Conservation (phyloP, 2,329 filamentous ascomycete species). For the Penicillium vulpinum region DNA sequence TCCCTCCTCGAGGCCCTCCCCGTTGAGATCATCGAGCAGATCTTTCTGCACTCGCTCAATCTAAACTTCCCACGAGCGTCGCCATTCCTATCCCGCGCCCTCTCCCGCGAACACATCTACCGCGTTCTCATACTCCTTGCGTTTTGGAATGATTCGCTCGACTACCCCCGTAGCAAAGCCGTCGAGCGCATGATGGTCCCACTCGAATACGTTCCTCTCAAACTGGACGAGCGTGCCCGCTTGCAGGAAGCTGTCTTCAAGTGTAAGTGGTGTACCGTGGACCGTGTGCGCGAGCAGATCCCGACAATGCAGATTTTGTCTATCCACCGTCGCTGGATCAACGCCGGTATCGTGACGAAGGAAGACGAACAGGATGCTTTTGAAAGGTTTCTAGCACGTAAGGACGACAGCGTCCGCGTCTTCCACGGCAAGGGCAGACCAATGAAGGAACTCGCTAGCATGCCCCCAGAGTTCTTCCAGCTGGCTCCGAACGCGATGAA, state of each 20-base stretch:
- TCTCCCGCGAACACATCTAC: slow-evolving; percentile 46
- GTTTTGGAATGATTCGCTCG: slow-evolving; percentile 37
- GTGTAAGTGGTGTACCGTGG: slow-evolving; percentile 43
- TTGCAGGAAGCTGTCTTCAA: slow-evolving; percentile 40
- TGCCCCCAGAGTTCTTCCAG: neutral
- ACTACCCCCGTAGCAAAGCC: slow-evolving; percentile 6
- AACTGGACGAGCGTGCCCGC: slow-evolving; percentile 25
- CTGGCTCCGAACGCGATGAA: neutral
- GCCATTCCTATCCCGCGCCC: slow-evolving; percentile 36
- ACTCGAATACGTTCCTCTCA: slow-evolving; percentile 35
- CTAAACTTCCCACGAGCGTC: slow-evolving; percentile 48
- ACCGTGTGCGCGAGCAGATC: slow-evolving; percentile 35
- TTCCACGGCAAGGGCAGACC: slow-evolving; percentile 21
- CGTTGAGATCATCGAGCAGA: slow-evolving; percentile 53
- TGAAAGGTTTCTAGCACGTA: slow-evolving; percentile 22
- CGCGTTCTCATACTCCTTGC: slow-evolving; percentile 42
- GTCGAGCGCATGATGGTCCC: slow-evolving; percentile 38
- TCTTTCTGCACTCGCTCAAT: slow-evolving; percentile 52
- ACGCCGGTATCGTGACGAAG: slow-evolving; percentile 25
- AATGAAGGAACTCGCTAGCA: neutral
- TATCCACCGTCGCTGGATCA: slow-evolving; percentile 38
- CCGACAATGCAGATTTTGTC: slow-evolving; percentile 36
- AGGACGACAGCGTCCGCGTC: slow-evolving; percentile 9
- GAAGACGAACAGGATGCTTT: slow-evolving; percentile 16
- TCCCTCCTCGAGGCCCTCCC: slow-evolving; percentile 50